These are phyloP conservation scores for Fusarium devonianum DNA, from an alignment of 2,329 filamentous ascomycete species.

Conservation along the genomic window DNA sequence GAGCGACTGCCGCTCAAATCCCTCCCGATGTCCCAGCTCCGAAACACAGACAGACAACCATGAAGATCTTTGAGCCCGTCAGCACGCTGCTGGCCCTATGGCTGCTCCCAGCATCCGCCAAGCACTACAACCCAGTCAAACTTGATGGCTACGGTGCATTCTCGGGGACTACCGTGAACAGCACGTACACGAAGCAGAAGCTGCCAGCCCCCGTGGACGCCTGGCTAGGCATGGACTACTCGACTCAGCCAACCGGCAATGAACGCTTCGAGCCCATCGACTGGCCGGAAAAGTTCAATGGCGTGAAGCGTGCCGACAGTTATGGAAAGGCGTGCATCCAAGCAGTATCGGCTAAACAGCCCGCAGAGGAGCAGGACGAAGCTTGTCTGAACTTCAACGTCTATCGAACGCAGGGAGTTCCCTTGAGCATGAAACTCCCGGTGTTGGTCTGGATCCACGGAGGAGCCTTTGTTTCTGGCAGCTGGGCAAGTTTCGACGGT, in stretches of 20 bases:
- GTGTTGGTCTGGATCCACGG: constrained; percentile 52
- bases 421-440: constrained; percentile 47
- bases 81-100: constrained; percentile 21
- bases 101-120: constrained; percentile 6
- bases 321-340: constrained; percentile 56
- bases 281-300: constrained; percentile 51
- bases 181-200: constrained; percentile 17
- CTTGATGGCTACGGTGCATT: constrained; percentile 33
- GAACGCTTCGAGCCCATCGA: constrained; percentile 51
- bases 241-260: constrained; percentile 50
- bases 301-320: constrained; percentile 46
- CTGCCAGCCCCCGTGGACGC: constrained; percentile 49
- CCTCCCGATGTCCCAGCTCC: too few relatives aligned
- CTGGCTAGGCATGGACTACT: constrained; percentile 58
- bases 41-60: too few relatives aligned
- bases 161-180: constrained; percentile 30
- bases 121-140: constrained; percentile 16
- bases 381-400: constrained; percentile 52
- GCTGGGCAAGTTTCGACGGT: constrained; percentile 47
- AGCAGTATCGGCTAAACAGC: constrained; percentile 33
- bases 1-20: too few relatives aligned
- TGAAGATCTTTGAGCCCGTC: constrained; percentile 26
- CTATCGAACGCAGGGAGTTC: constrained; percentile 45
- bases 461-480: constrained; percentile 47
- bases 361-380: constrained; percentile 42